Base-by-base conservation (phyloP, 2,329 filamentous ascomycete species). In the Xylaria sp. region DNA sequence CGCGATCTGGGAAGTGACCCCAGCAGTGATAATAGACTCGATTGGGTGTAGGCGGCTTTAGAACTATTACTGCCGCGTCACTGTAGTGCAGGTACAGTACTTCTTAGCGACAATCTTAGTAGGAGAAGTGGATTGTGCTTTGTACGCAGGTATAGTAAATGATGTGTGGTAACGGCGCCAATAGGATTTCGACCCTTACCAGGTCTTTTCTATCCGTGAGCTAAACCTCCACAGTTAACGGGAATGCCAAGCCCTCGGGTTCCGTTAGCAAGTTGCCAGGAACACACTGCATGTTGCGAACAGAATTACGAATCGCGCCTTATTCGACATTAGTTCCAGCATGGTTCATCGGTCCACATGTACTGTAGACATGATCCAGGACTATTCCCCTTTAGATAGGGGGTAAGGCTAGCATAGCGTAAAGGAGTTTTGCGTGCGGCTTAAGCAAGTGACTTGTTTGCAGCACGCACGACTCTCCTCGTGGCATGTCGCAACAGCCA, bases 51-150 rank as follows among this genome's bases (percentile, higher is more conserved):
- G 41, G 62, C 28, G 52, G 44, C 12, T 51, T 20, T 3, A n/a
- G 34, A 62, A 46, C 25, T 63, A 58, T 25, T 52, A 44, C 52
- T 67, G 65, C 59, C 58, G 65, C 59, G 59, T 67, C 55, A 67
- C 52, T 61, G 5, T 20, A 25, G 10, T 55, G 32, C 25, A 50
- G 46, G 46, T 23, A 34, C 50, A 54, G 50, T 54, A 32, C 18
- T 51, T 62, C 41, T 41, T 25, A 41, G 56, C 41, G 12, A 20
- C 28, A 58, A 9, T 32, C 23, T 10, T 7, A 32, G 37, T 8
- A n/a, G 39, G 32, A 23, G 12, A 20, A 50, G 28, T 52, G 23
- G 55, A 51, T 32, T 32, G 18, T 32, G 18, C 44, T n/a, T 15
- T 48, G 18, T 20, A n/a, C 18, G 18, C 28, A n/a, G 15, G 32